Conservation (phyloP, 2,329 filamentous ascomycete genomes). For the Corinectria fuckeliana region DNA sequence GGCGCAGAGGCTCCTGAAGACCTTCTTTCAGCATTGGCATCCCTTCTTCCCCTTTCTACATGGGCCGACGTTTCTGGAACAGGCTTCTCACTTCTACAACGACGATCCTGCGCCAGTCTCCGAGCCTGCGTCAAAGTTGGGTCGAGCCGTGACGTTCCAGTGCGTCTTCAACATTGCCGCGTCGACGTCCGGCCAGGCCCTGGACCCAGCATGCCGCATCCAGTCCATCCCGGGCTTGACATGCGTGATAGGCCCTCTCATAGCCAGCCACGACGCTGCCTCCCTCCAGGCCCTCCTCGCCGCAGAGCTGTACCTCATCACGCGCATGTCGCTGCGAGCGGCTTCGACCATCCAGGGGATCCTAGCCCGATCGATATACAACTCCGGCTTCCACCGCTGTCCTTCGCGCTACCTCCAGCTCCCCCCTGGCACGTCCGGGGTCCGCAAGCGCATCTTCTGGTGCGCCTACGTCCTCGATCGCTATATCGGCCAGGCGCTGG, state of each 20-base stretch:
- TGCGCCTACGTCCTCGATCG: constrained; percentile 47
- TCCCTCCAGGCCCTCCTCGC: constrained; percentile 57
- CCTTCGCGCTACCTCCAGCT: constrained; percentile 57
- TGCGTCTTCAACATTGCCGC: constrained; percentile 57
- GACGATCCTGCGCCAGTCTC: background rate
- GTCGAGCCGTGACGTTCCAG: constrained; percentile 51
- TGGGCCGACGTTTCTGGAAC: constrained; percentile 54
- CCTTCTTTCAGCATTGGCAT: constrained; percentile 59
- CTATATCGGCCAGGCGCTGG: constrained; percentile 44
- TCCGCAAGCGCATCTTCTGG: constrained; percentile 51
- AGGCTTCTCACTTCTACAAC: constrained; percentile 51
- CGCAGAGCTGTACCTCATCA: constrained; percentile 55
- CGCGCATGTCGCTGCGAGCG: constrained; percentile 54
- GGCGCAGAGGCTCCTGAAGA: constrained; percentile 51
- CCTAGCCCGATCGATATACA: constrained; percentile 53
- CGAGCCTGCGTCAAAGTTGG: constrained; percentile 33
- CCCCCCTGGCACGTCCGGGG: constrained; percentile 39
- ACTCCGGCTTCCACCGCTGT: constrained; percentile 58
- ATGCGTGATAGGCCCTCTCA: constrained; percentile 45
- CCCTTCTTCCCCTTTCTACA: constrained; percentile 59
- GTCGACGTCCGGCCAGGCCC: constrained; percentile 27
- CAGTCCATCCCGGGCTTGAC: constrained; percentile 47
- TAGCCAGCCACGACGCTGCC: constrained; percentile 49
- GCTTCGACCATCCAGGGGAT: constrained; percentile 56
- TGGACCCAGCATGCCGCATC: constrained; percentile 41